A percentile compares a stretch with the other conserved stretches of the same genome.
Conservation (phyloP, 768 basidiomycete species). For the Mycena chlorophos region DNA sequence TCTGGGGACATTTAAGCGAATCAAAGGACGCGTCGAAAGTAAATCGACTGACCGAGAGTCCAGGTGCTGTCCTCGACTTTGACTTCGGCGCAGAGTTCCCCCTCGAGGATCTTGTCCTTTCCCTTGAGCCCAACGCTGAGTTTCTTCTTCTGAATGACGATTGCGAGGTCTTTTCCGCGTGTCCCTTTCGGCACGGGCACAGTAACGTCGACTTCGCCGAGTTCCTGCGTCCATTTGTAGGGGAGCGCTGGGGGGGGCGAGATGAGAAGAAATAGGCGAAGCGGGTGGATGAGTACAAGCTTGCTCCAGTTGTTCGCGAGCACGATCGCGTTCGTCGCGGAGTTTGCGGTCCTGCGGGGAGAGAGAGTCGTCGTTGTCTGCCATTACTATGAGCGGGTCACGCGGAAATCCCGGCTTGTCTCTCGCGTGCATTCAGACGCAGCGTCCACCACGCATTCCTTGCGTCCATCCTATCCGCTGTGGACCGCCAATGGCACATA, state of each 20-base stretch:
- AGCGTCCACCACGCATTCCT: background rate
- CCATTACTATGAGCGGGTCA: slow-evolving; percentile 25
- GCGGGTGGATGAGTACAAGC: slow-evolving; percentile 54
- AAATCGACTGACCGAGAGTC: slow-evolving; percentile 78
- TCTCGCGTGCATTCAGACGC: background rate
- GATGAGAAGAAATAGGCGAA: slow-evolving; percentile 26
- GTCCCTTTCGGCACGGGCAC: slow-evolving; percentile 89
- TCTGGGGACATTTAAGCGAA: slow-evolving; percentile 43
- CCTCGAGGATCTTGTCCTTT: slow-evolving; percentile 81
- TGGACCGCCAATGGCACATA: slow-evolving; percentile 40
- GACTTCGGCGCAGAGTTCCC: slow-evolving; percentile 90
- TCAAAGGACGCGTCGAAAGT: background rate
- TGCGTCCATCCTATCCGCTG: background rate
- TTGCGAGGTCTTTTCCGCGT: slow-evolving; percentile 68
- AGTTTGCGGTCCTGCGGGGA: slow-evolving; percentile 72
- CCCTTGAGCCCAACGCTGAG: slow-evolving; percentile 85
- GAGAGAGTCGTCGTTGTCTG: slow-evolving; percentile 73
- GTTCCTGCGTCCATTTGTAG: slow-evolving; percentile 88
- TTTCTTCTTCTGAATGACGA: slow-evolving; percentile 79
- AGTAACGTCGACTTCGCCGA: slow-evolving; percentile 81
- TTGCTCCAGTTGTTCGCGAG: slow-evolving; percentile 77
- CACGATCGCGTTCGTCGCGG: slow-evolving; percentile 67
- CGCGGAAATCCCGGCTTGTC: background rate
- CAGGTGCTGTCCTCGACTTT: slow-evolving; percentile 97
- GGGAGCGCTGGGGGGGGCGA: slow-evolving; percentile 72